Conservation (phyloP, 1,284 basidiomycete species). For the Ustilago bromivora region DNA sequence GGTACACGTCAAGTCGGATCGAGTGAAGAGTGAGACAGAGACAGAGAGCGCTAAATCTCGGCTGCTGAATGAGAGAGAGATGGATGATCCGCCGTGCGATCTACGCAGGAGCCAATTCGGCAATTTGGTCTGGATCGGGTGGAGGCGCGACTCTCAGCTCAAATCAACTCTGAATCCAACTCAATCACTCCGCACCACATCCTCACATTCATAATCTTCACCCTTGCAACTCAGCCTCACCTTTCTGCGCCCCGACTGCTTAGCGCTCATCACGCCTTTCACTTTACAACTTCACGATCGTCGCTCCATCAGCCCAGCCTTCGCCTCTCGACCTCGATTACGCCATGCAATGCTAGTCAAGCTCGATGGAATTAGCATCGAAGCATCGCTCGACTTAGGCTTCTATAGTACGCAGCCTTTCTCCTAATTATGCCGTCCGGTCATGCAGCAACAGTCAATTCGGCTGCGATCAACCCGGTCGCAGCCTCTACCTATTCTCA, state of each 20-base stretch:
- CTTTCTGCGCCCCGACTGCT: not conserved
- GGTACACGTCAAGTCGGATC: not conserved
- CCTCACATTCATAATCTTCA: not conserved
- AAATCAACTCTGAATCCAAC: not conserved
- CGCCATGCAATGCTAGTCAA: constrained; percentile 14
- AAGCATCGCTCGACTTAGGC: not conserved
- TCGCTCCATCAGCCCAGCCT: not conserved
- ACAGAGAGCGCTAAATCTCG: not conserved
- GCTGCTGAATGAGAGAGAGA: not conserved
- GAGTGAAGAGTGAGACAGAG: not conserved
- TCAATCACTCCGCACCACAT: not conserved
- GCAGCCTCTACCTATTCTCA: constrained; percentile 12
- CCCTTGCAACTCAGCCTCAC: not conserved
- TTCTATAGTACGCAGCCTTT: not conserved
- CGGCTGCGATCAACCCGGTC: constrained; percentile 9
- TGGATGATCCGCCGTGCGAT: constrained; percentile 6
- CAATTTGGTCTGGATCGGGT: constrained; percentile 19
- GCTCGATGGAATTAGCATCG: not conserved
- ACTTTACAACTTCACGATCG: no score
- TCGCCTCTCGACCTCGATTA: not conserved
- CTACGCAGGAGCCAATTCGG: constrained; percentile 18
- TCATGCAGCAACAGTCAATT: constrained; percentile 3
- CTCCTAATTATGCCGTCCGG: constrained; percentile 2
- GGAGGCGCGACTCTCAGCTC: constrained; percentile 11
- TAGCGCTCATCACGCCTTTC: not conserved